Evolutionary conservation across 208 protist species (phyloP).

Genomic region (Strigomonas culicis): DNA sequence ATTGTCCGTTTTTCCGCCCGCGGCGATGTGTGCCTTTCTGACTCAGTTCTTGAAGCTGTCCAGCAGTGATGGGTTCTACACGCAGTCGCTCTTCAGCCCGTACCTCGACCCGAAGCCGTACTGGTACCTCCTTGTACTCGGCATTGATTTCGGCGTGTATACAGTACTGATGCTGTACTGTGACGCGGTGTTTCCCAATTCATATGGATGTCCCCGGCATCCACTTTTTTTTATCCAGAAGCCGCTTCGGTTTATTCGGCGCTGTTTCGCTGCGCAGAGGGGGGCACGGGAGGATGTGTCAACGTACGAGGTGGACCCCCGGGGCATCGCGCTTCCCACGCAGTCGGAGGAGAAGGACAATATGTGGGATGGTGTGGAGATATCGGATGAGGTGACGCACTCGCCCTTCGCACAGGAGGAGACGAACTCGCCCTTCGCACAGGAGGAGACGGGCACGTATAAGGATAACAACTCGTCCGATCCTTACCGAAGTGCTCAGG

Average conservation of each 20-base stretch:
- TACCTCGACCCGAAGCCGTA: constrained; percentile 21
- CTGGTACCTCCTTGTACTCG: constrained; percentile 28
- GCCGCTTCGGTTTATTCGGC: constrained; percentile 17
- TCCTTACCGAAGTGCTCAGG: constrained; percentile 13
- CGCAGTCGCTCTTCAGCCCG: constrained; percentile 21
- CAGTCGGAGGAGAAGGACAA: no score
- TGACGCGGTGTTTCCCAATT: constrained; percentile 46
- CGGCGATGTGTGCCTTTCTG: constrained; percentile 32
- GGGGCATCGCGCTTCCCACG: constrained; percentile 14
- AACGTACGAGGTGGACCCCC: no score
- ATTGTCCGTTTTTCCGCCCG: constrained; percentile 49
- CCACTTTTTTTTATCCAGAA: constrained; percentile 60
- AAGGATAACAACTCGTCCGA: not conserved
- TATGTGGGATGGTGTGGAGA: no score
- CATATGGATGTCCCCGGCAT: constrained; percentile 48
- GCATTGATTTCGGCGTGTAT: constrained; percentile 47
- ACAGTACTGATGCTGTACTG: constrained; percentile 60
- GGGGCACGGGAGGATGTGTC: no score
- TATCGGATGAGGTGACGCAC: no score
- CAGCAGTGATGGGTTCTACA: constrained; percentile 28
- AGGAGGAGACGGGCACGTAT: no score
- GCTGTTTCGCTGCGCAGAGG: constrained; percentile 15
- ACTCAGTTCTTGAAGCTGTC: constrained; percentile 27
- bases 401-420: no score
- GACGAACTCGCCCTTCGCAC: no score